Percentiles rank a stretch among this genome's conserved stretches.
phyloP scores from a whole-genome alignment of 768 basidiomycete species.

The Rhizopogon rudus region DNA sequence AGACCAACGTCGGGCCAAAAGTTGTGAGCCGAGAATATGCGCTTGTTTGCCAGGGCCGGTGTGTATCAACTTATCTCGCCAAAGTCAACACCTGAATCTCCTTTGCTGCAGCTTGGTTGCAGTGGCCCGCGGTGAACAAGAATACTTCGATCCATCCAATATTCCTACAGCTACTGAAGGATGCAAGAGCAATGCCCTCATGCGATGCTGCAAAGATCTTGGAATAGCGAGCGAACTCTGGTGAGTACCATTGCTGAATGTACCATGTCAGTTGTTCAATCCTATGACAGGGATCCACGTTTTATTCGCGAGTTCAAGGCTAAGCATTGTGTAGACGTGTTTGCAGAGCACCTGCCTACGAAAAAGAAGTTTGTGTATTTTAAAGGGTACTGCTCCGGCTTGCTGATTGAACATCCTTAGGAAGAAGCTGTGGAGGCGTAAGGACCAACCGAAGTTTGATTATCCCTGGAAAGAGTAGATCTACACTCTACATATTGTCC shows the following conservation, averaged over 20 bases:
- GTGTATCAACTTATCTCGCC: conserved; percentile 15
- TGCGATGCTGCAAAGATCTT: conserved; percentile 96
- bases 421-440: conserved; percentile 89
- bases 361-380: conserved; percentile 78
- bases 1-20: conserved; percentile 84
- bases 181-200: conserved; percentile 94
- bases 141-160: conserved; percentile 89
- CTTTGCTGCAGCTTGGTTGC: conserved; percentile 63
- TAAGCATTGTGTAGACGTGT: conserved; percentile 80
- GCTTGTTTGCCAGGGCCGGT: conserved; percentile 90
- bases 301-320: conserved; percentile 93
- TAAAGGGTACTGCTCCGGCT: neutral
- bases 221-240: conserved; percentile 96
- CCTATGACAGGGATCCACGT: conserved; percentile 73
- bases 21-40: conserved; percentile 94
- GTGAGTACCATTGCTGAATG: conserved; percentile 35
- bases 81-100: neutral
- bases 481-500: neutral
- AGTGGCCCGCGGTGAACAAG: conserved; percentile 92
- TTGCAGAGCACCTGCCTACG: conserved; percentile 73
- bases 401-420: conserved; percentile 34
- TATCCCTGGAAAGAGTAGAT: conserved; percentile 82
- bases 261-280: neutral
- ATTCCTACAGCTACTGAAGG: conserved; percentile 93
- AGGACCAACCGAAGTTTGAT: conserved; percentile 77